Conservation (phyloP, 352 stramenopile genomes). For the Globisporangium sylvaticum region DNA sequence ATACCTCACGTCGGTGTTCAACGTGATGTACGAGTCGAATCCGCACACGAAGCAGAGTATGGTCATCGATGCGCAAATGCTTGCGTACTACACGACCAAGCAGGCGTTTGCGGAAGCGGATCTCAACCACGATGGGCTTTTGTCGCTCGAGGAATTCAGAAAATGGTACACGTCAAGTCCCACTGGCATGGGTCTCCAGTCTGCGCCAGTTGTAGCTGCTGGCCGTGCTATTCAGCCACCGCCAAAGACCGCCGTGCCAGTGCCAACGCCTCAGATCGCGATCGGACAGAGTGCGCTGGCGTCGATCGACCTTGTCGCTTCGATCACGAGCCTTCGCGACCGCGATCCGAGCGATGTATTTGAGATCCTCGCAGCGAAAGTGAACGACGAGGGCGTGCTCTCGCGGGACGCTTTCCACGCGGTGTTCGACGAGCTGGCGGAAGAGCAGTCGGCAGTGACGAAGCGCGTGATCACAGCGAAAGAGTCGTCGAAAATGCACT, state of each 20-base stretch:
- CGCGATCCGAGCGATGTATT: constrained; percentile 68
- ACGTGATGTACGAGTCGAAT: constrained; percentile 54
- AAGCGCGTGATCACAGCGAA: constrained; percentile 24
- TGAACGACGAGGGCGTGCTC: constrained; percentile 80
- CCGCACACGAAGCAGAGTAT: constrained; percentile 32
- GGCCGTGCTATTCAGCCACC: neutral
- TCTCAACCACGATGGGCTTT: constrained; percentile 67
- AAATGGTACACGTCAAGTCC: constrained; percentile 56
- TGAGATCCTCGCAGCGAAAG: constrained; percentile 75
- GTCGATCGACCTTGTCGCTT: constrained; percentile 59
- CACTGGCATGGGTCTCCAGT: neutral
- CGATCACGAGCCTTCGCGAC: constrained; percentile 50
- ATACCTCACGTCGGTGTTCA: constrained; percentile 75
- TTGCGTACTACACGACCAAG: constrained; percentile 69
- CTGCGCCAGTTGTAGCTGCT: constrained; percentile 6
- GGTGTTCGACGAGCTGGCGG: constrained; percentile 62
- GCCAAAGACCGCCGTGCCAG: neutral
- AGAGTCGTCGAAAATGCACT: constrained; percentile 36
- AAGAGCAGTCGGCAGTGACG: constrained; percentile 23
- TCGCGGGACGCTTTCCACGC: constrained; percentile 61
- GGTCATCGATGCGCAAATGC: constrained; percentile 42
- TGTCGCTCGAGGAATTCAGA: constrained; percentile 82
- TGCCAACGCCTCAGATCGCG: neutral
- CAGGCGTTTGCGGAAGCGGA: constrained; percentile 88
- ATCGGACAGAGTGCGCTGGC: constrained; percentile 29